Conservation (phyloP, 1,284 basidiomycete species). For the Sanghuangporus weigelae region DNA sequence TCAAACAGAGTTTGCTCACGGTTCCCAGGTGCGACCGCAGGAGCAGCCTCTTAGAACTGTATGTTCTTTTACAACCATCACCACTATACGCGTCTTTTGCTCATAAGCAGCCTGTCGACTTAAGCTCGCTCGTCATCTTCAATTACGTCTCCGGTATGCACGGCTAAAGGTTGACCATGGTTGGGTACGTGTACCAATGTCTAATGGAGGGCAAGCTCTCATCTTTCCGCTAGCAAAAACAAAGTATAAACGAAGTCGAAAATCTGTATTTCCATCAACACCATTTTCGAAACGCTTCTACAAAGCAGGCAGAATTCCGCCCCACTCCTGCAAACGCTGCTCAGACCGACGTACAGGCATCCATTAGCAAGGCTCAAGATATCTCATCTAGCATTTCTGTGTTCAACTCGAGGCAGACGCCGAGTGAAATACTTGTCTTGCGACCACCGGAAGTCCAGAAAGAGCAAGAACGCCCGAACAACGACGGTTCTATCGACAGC, state of each 20-base stretch:
- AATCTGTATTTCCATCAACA: constrained; percentile 73
- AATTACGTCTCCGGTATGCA: constrained; percentile 71
- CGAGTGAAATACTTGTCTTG: not conserved
- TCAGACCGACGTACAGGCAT: not conserved
- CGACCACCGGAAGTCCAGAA: constrained; percentile 18
- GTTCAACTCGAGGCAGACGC: not conserved
- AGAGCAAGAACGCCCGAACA: not conserved
- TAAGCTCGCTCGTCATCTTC: constrained; percentile 70
- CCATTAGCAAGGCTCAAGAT: constrained; percentile 9
- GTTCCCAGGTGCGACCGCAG: not conserved
- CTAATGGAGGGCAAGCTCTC: not conserved
- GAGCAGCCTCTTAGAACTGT: not conserved
- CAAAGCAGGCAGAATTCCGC: not conserved
- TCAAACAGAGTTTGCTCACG: not conserved
- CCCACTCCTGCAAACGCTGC: too few relatives aligned
- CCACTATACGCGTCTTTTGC: not conserved
- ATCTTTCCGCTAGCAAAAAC: constrained; percentile 48
- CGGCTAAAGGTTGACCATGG: constrained; percentile 74
- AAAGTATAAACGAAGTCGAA: constrained; percentile 71
- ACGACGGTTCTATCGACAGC: not conserved
- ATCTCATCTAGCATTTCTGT: constrained; percentile 1
- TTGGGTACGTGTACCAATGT: constrained; percentile 50
- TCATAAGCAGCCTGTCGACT: not conserved
- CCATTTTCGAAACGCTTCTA: constrained; percentile 25
- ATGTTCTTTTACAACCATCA: not conserved